phyloP scores from a whole-genome alignment of 2,329 filamentous ascomycete genomes.

The Fusarium sublunatum region DNA sequence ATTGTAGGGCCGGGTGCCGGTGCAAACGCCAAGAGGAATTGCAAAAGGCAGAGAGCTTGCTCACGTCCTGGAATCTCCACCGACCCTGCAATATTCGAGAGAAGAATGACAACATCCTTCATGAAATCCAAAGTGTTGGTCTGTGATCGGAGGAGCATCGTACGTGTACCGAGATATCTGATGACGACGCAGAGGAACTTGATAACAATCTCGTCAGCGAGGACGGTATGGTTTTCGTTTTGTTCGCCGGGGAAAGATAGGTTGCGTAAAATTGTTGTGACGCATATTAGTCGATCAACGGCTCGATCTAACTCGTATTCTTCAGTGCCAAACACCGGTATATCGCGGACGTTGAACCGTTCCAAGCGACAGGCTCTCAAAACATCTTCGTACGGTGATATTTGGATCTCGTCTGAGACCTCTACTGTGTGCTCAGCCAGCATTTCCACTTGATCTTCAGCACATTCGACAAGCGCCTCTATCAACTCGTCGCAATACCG shows the following conservation, averaged over 20 bases:
- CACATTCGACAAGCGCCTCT: slow-evolving; percentile 89
- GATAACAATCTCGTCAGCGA: slow-evolving; percentile 82
- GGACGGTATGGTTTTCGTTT: slow-evolving; percentile 74
- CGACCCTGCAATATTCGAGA: slow-evolving; percentile 87
- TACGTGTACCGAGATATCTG: slow-evolving; percentile 86
- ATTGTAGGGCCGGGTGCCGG: slow-evolving; percentile 77
- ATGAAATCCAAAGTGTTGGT: slow-evolving; percentile 93
- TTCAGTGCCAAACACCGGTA: slow-evolving; percentile 77
- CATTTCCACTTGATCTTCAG: slow-evolving; percentile 85
- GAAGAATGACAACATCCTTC: slow-evolving; percentile 90
- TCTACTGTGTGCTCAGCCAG: slow-evolving; percentile 87
- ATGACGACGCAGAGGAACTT: slow-evolving; percentile 87
- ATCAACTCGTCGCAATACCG: slow-evolving; percentile 86
- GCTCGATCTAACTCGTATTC: slow-evolving; percentile 87
- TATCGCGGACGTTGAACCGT: slow-evolving; percentile 75
- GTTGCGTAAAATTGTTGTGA: slow-evolving; percentile 92
- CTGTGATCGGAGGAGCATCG: slow-evolving; percentile 84
- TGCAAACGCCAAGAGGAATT: slow-evolving; percentile 91
- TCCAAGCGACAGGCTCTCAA: slow-evolving; percentile 82
- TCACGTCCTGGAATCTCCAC: slow-evolving; percentile 87
- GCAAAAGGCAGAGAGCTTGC: slow-evolving; percentile 85
- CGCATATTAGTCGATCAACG: slow-evolving; percentile 86
- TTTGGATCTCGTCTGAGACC: slow-evolving; percentile 85
- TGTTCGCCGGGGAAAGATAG: slow-evolving; percentile 79
- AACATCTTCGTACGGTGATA: slow-evolving; percentile 89